Conservation (phyloP, 345 rosid species). For the Pelargonium nanum region DNA sequence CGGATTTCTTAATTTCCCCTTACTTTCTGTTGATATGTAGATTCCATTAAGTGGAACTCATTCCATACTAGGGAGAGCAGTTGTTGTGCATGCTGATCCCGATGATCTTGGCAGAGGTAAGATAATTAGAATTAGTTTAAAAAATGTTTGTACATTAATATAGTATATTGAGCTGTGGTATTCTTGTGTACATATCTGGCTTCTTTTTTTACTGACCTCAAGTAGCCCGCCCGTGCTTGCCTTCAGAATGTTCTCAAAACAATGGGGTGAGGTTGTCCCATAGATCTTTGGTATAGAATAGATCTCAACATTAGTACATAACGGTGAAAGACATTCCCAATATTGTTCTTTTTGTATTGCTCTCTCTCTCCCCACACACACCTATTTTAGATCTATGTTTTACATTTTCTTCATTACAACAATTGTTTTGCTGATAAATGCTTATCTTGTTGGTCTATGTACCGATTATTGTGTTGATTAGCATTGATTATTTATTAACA, state of each 20-base stretch:
- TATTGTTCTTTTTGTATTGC: no score
- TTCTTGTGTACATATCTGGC: neutral
- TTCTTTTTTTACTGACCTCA: neutral
- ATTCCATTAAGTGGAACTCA: slow-evolving; percentile 69
- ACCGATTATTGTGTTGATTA: no score
- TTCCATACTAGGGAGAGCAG: slow-evolving; percentile 85
- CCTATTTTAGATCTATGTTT: no score
- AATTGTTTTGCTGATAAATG: no score
- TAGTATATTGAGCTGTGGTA: neutral
- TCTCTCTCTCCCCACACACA: no score
- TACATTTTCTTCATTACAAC: no score
- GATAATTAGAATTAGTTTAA: neutral
- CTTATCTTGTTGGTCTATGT: no score
- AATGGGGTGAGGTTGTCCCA: neutral
- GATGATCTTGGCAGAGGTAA: slow-evolving; percentile 92
- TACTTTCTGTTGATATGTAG: slow-evolving; percentile 30
- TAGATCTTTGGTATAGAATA: neutral
- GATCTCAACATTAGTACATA: no score
- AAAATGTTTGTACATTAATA: neutral
- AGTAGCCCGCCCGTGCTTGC: neutral
- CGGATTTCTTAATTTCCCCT: neutral
- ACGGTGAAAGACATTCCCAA: no score
- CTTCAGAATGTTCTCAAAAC: neutral
- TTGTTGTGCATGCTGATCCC: slow-evolving; percentile 79
- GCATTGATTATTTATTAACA: no score